Evolutionary conservation across 2,329 filamentous ascomycete genomes (phyloP).

Genomic region (Sarocladium kiliense): DNA sequence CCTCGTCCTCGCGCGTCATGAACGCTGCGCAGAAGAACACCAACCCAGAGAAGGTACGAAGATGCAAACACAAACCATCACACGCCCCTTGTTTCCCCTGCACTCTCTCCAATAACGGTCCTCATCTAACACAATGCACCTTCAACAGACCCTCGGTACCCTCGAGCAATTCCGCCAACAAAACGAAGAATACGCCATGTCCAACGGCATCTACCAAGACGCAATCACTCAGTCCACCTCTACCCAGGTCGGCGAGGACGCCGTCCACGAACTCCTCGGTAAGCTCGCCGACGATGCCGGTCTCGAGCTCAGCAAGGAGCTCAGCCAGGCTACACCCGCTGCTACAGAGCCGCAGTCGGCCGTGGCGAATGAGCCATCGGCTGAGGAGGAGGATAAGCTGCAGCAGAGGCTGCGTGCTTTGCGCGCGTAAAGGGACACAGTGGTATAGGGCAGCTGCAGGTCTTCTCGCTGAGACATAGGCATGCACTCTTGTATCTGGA

Average conservation of each 20-base stretch:
- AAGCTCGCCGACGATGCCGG: constrained; percentile 87
- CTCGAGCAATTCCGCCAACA: constrained; percentile 58
- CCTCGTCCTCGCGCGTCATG: constrained; percentile 54
- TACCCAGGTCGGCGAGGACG: constrained; percentile 70
- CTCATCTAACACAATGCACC: background rate
- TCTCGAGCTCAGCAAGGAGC: constrained; percentile 73
- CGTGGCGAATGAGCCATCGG: constrained; percentile 59
- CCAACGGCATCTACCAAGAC: constrained; percentile 76
- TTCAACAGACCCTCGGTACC: constrained; percentile 46
- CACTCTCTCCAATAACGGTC: too few species aligned
- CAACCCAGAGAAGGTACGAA: constrained; percentile 50
- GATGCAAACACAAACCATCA: background rate
- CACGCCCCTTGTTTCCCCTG: too few species aligned
- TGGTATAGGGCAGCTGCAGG: background rate
- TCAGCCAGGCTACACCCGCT: constrained; percentile 52
- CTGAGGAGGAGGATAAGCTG: constrained; percentile 74
- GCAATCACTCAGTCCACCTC: constrained; percentile 74
- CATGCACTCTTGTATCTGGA: too few species aligned
- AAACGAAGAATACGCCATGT: constrained; percentile 60
- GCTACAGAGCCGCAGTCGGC: constrained; percentile 53
- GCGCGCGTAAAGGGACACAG: constrained; percentile 34
- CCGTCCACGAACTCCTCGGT: constrained; percentile 78
- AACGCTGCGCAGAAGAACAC: constrained; percentile 51
- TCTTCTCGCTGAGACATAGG: background rate
- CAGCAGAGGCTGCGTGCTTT: constrained; percentile 54